These are phyloP conservation scores for Verbena officinalis DNA, from an alignment of 257 asterid species.

Conservation along the genomic window DNA sequence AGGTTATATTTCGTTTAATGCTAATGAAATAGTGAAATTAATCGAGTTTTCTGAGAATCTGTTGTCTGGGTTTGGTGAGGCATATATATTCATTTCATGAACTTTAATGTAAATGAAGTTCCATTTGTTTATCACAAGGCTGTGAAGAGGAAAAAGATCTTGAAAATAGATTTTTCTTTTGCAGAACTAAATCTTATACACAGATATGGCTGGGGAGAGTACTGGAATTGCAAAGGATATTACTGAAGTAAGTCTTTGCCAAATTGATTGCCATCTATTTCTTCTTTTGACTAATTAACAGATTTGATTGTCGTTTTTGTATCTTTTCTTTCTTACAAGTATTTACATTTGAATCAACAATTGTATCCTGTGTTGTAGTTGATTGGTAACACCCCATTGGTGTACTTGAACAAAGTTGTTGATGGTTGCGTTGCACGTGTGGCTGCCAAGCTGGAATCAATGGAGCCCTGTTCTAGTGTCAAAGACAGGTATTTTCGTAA, in stretches of 20 bases:
- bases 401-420: conserved; percentile 81
- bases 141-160: not conserved
- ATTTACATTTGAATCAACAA: not conserved
- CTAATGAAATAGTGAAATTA: no score
- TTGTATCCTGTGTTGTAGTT: conserved; percentile 49
- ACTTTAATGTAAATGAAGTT: not conserved
- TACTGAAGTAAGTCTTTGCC: conserved; percentile 70
- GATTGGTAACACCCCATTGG: conserved; percentile 95
- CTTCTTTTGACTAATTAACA: conserved; percentile 10
- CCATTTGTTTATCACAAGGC: conserved; percentile 18
- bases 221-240: conserved; percentile 90
- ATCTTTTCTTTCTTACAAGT: not conserved
- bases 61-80: conserved; percentile 18
- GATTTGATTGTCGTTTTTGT: conserved; percentile 3
- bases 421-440: conserved; percentile 95
- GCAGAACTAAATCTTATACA: conserved; percentile 41
- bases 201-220: conserved; percentile 63
- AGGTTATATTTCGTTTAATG: not conserved
- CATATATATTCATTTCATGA: not conserved
- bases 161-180: conserved; percentile 16
- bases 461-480: conserved; percentile 99
- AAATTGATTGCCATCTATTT: conserved; percentile 4
- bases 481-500: conserved; percentile 75
- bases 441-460: conserved; percentile 94
- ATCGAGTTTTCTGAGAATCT: not conserved